Conservation (phyloP, 768 basidiomycete genomes). For the Hebeloma cylindrosporum region DNA sequence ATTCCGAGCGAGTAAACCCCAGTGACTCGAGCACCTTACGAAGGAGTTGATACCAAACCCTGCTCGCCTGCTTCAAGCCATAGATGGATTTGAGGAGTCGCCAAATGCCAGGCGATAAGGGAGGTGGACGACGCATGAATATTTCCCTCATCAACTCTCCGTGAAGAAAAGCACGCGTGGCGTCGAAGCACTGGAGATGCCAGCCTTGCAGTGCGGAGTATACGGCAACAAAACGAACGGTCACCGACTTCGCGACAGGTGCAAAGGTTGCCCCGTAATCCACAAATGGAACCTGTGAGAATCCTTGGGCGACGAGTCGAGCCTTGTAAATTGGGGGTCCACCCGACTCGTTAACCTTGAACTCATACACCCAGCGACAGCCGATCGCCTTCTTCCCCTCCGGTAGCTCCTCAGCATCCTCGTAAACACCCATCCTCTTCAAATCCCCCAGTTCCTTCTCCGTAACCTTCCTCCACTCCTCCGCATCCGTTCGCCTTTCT, state of each 20-base stretch:
- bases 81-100: conserved; percentile 12
- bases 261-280: conserved; percentile 12
- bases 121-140: conserved; percentile 3
- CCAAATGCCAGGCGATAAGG: conserved; percentile 5
- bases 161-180: conserved; percentile 5
- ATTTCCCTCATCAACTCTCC: conserved; percentile 1
- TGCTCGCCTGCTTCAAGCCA: conserved; percentile 14
- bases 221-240: conserved; percentile 1
- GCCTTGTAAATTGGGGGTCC: conserved; percentile 7
- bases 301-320: conserved; percentile 12
- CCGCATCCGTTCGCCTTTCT: conserved; percentile 5
- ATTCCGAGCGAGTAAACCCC: conserved; percentile 9
- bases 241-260: conserved; percentile 7
- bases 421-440: conserved; percentile 9
- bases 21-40: conserved; percentile 6
- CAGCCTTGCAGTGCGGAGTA: not conserved
- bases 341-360: too few species aligned
- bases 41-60: conserved; percentile 13
- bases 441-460: conserved; percentile 15
- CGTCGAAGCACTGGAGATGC: conserved; percentile 5
- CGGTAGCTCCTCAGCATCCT: conserved; percentile 8
- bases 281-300: conserved; percentile 11
- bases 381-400: conserved; percentile 13
- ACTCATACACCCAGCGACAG: conserved; percentile 12
- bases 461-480: conserved; percentile 9